Evolutionary conservation across 1,284 basidiomycete species (phyloP).

Genomic region (Athelia sp.): DNA sequence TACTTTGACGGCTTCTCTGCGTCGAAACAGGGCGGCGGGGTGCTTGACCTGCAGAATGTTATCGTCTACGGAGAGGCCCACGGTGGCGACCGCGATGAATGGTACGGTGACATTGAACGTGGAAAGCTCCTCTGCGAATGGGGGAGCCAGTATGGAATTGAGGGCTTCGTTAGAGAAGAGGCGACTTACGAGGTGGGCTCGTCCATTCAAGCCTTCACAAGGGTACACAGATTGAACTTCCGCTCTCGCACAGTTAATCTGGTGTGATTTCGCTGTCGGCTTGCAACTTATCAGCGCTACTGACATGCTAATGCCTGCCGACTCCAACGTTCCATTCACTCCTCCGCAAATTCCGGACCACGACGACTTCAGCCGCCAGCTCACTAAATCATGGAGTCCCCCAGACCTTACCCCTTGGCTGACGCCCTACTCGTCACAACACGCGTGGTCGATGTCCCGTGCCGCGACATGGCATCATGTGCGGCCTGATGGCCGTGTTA

Average conservation of each 20-base stretch:
- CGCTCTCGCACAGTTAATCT: not conserved
- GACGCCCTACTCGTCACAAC: not conserved
- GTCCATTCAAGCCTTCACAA: too few relatives aligned
- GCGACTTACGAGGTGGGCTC: not conserved
- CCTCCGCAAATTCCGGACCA: too few relatives aligned
- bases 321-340: too few relatives aligned
- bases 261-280: not conserved
- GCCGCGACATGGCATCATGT: not conserved
- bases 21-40: not conserved
- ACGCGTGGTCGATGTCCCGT: not conserved
- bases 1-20: conserved; percentile 1
- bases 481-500: not conserved
- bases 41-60: not conserved
- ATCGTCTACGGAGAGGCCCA: not conserved
- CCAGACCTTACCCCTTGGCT: not conserved
- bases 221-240: too few relatives aligned
- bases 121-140: not conserved
- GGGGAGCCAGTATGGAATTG: not conserved
- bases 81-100: not conserved
- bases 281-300: not conserved
- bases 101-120: not conserved
- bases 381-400: not conserved
- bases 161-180: not conserved
- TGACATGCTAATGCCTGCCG: not conserved
- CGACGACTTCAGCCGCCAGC: too few relatives aligned